Conservation (phyloP, 2,329 filamentous ascomycete species). For the Aspergillus amoenus region DNA sequence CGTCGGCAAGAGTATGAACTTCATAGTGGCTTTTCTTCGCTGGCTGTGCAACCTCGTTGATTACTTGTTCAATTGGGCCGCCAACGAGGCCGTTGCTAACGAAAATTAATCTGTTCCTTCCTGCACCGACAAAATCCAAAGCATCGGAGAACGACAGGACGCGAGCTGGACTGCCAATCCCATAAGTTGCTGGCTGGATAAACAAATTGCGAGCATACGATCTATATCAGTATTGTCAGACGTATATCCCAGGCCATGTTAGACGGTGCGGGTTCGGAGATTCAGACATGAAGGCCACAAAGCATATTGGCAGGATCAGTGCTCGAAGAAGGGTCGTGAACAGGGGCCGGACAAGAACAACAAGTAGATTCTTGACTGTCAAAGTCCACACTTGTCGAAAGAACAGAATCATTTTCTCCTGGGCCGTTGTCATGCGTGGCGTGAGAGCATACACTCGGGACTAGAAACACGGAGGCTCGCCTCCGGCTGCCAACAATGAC, state of each 20-base stretch:
- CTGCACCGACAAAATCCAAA: constrained; percentile 56
- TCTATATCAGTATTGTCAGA: constrained; percentile 28
- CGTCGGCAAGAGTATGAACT: constrained; percentile 54
- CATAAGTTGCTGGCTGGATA: constrained; percentile 71
- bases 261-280: not conserved
- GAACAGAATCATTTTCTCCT: constrained; percentile 35
- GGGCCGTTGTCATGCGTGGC: not conserved
- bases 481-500: not conserved
- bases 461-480: not conserved
- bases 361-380: constrained; percentile 57
- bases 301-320: constrained; percentile 57
- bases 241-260: not conserved
- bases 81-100: constrained; percentile 71
- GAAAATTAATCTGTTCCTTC: constrained; percentile 70
- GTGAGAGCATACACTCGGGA: not conserved
- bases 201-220: constrained; percentile 79
- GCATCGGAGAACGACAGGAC: constrained; percentile 66
- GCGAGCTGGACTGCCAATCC: constrained; percentile 63
- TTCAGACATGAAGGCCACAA: constrained; percentile 46
- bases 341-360: constrained; percentile 55
- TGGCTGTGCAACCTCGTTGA: constrained; percentile 60
- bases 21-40: constrained; percentile 49
- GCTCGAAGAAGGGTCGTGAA: constrained; percentile 56
- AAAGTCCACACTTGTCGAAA: constrained; percentile 56
- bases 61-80: constrained; percentile 71